Evolutionary conservation across 2,329 filamentous ascomycete species (phyloP).

Genomic region (Fusarium transvaalense): DNA sequence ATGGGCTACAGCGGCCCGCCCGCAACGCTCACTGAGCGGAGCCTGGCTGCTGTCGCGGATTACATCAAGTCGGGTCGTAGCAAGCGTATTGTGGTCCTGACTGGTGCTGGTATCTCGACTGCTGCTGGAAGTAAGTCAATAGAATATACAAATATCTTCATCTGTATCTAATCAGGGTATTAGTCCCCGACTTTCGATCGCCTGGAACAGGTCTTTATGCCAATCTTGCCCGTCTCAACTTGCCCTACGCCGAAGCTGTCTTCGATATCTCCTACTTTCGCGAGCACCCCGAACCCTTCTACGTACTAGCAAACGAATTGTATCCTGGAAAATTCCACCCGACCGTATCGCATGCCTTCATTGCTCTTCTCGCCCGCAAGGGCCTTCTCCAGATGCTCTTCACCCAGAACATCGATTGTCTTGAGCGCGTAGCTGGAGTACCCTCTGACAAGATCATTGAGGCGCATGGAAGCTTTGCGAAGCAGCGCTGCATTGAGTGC

Average conservation of each 20-base stretch:
- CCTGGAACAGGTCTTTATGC: slow-evolving; percentile 94
- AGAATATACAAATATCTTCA: not conserved
- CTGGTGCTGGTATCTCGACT: slow-evolving; percentile 89
- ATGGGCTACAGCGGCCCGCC: slow-evolving; percentile 75
- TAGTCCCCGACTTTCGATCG: slow-evolving; percentile 93
- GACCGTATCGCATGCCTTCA: slow-evolving; percentile 90
- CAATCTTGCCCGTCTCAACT: slow-evolving; percentile 86
- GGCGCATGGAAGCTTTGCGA: slow-evolving; percentile 94
- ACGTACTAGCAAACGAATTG: slow-evolving; percentile 89
- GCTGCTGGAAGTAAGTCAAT: slow-evolving; percentile 68
- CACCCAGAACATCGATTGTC: slow-evolving; percentile 97
- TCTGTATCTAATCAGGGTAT: slow-evolving; percentile 34
- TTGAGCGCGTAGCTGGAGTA: slow-evolving; percentile 89
- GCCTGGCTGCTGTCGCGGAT: slow-evolving; percentile 80
- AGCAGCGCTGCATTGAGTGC: slow-evolving; percentile 93
- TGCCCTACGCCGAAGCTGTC: slow-evolving; percentile 91
- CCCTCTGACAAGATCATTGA: slow-evolving; percentile 86
- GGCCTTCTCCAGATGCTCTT: slow-evolving; percentile 86
- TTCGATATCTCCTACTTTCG: slow-evolving; percentile 95
- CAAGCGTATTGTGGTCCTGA: slow-evolving; percentile 85
- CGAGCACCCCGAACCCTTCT: slow-evolving; percentile 88
- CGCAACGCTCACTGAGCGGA: slow-evolving; percentile 74
- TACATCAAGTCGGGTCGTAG: slow-evolving; percentile 79
- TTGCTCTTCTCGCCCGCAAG: slow-evolving; percentile 84
- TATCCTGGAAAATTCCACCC: slow-evolving; percentile 91